phyloP scores from a whole-genome alignment of 2,329 filamentous ascomycete species.

The Podosphaera xanthii region DNA sequence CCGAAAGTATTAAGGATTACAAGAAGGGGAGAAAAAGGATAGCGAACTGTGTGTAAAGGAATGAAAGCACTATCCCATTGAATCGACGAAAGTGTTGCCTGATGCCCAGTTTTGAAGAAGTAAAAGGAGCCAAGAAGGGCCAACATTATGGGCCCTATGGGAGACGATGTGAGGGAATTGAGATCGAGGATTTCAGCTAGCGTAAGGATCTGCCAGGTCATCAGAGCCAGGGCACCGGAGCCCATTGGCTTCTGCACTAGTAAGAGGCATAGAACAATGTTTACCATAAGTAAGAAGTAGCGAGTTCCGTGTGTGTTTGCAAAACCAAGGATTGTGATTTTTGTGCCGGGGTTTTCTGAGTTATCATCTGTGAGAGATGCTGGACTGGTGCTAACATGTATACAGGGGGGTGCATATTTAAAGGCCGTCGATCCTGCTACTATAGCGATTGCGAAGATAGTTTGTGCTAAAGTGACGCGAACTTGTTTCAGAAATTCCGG shows the following conservation, averaged over 20 bases:
- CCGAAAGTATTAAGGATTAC: constrained; percentile 74
- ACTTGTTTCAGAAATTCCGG: constrained; percentile 44
- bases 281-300: constrained; percentile 64
- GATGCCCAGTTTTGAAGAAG: constrained; percentile 95
- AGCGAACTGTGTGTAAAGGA: constrained; percentile 56
- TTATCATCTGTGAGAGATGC: constrained; percentile 6
- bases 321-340: constrained; percentile 69
- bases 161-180: constrained; percentile 35
- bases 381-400: constrained; percentile 25
- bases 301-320: constrained; percentile 81
- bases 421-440: constrained; percentile 71
- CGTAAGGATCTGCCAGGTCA: constrained; percentile 75
- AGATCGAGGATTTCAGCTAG: constrained; percentile 42
- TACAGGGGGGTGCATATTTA: constrained; percentile 64
- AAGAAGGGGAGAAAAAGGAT: constrained; percentile 72
- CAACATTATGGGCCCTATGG: constrained; percentile 66
- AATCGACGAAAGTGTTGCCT: constrained; percentile 66
- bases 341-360: constrained; percentile 20
- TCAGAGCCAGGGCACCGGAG: constrained; percentile 55
- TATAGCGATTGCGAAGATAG: constrained; percentile 56
- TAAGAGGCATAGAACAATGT: constrained; percentile 53
- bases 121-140: constrained; percentile 81
- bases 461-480: constrained; percentile 58
- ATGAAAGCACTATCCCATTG: constrained; percentile 96
- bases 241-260: constrained; percentile 91